Conservation (phyloP, 345 rosid species). For the Pelargonium nanum region DNA sequence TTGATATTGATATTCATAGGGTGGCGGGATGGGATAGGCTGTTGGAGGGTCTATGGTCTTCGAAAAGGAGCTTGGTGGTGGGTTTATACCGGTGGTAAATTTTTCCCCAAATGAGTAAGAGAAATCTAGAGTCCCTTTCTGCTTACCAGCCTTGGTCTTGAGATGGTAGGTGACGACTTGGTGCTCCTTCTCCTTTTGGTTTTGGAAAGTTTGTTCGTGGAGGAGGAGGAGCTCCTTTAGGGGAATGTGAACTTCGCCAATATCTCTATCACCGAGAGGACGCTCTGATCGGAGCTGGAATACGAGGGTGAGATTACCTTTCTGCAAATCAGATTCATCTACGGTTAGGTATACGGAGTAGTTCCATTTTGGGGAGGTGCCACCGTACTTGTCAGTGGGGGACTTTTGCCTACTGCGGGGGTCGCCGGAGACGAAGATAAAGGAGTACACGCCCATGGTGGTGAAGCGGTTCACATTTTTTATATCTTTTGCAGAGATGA, state of each 20-base stretch:
- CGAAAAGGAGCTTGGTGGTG: neutral
- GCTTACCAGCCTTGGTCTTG: slow-evolving; percentile 23
- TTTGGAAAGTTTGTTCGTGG: neutral
- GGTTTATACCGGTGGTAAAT: slow-evolving; percentile 6
- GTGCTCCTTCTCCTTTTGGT: neutral
- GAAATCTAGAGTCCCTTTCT: slow-evolving; percentile 29
- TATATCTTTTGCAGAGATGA: slow-evolving; percentile 41
- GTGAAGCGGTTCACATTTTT: slow-evolving; percentile 42
- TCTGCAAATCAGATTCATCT: slow-evolving; percentile 31
- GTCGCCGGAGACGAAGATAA: slow-evolving; percentile 39
- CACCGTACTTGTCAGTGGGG: slow-evolving; percentile 40
- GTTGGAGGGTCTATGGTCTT: neutral
- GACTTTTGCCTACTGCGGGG: slow-evolving; percentile 36
- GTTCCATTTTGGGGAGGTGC: slow-evolving; percentile 48
- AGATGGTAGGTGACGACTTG: slow-evolving; percentile 17
- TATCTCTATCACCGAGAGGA: slow-evolving; percentile 28
- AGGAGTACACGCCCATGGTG: slow-evolving; percentile 54
- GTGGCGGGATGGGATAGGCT: neutral
- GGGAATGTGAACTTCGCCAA: slow-evolving; percentile 45
- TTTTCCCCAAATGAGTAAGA: slow-evolving; percentile 33
- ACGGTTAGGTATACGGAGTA: slow-evolving; percentile 40
- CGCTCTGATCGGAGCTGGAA: slow-evolving; percentile 41
- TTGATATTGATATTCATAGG: neutral
- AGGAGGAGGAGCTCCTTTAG: slow-evolving; percentile 37
- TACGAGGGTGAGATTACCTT: slow-evolving; percentile 25